Conservation (phyloP, 2,329 filamentous ascomycete genomes). For the Simplicillium aogashimaense region DNA sequence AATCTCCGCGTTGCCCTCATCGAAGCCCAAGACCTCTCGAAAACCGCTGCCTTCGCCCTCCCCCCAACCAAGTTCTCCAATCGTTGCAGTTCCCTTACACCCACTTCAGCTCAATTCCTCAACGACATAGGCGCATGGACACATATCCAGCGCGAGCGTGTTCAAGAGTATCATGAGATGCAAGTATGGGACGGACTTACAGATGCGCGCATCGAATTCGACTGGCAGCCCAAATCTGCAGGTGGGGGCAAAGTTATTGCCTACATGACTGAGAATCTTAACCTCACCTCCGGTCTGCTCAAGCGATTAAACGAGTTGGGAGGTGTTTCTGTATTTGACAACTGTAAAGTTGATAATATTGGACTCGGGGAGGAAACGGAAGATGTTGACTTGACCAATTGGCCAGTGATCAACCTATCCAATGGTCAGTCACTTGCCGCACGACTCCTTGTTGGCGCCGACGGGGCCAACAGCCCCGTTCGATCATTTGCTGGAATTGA, state of each 20-base stretch:
- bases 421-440: conserved; percentile 62
- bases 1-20: conserved; percentile 78
- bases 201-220: conserved; percentile 80
- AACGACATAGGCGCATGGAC: conserved; percentile 77
- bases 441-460: conserved; percentile 80
- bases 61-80: conserved; percentile 71
- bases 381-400: conserved; percentile 68
- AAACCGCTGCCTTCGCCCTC: conserved; percentile 56
- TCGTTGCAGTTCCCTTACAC: conserved; percentile 89
- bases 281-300: conserved; percentile 72
- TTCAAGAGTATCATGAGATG: conserved; percentile 91
- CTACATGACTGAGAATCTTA: conserved; percentile 94
- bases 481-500: conserved; percentile 80
- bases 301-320: conserved; percentile 60
- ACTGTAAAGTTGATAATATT: conserved; percentile 72
- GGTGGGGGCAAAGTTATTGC: conserved; percentile 57
- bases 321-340: conserved; percentile 62
- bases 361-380: conserved; percentile 59
- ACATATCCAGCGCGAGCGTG: conserved; percentile 60
- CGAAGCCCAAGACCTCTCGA: conserved; percentile 76
- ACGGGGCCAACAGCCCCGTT: conserved; percentile 91
- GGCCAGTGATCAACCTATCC: conserved; percentile 74
- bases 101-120: conserved; percentile 75
- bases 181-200: conserved; percentile 96
- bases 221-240: conserved; percentile 48